These are phyloP conservation scores for Coelastrella sp. DNA, from an alignment of 139 green algal species.

Conservation along the genomic window DNA sequence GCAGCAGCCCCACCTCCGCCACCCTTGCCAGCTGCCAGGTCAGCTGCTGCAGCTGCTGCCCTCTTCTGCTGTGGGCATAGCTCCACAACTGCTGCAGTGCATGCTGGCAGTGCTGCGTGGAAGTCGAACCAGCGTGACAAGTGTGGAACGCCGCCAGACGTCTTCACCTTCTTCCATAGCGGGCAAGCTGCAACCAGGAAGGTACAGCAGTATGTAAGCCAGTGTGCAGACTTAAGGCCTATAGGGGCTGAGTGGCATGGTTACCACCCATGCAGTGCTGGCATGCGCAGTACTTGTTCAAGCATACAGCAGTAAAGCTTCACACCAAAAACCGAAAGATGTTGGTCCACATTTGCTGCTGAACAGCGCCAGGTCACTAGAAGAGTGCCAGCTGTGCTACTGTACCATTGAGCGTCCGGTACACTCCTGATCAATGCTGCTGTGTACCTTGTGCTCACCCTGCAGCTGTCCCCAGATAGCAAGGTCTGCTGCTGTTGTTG, in stretches of 20 bases:
- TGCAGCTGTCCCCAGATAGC: constrained; percentile 89
- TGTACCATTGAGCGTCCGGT: not conserved
- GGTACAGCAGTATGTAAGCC: not conserved
- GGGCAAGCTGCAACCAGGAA: constrained; percentile 55
- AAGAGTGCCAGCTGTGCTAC: no score
- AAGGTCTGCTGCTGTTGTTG: constrained; percentile 86
- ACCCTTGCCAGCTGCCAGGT: constrained; percentile 46
- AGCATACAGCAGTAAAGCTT: no score
- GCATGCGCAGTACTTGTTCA: no score
- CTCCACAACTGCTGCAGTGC: constrained; percentile 59
- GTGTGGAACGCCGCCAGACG: constrained; percentile 69
- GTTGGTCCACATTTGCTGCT: no score
- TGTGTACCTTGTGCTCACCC: constrained; percentile 46
- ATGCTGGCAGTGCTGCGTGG: constrained; percentile 59
- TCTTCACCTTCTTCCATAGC: constrained; percentile 81
- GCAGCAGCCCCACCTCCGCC: constrained; percentile 50
- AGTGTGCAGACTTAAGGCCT: no score
- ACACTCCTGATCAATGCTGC: not conserved
- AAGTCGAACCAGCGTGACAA: constrained; percentile 88
- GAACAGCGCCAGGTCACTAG: no score
- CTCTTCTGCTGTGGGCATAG: constrained; percentile 57
- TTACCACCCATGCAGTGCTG: no score
- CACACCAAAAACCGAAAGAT: no score
- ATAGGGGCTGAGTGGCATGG: no score
- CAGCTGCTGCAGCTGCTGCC: constrained; percentile 46